Evolutionary conservation across 805 yeast species (phyloP).

Genomic region (Ogataea corticis): DNA sequence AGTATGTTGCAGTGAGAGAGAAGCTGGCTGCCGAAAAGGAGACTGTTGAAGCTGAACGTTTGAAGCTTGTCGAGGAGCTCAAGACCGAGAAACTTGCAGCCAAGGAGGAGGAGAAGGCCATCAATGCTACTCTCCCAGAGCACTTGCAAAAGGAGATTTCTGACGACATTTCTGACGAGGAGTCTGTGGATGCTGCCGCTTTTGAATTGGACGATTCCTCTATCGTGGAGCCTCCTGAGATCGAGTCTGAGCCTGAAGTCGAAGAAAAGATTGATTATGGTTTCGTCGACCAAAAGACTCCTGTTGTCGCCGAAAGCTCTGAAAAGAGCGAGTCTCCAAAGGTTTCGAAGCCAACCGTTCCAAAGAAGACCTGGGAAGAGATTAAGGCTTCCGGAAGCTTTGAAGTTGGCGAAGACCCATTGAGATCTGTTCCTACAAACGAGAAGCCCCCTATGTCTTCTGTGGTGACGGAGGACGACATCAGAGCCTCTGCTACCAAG

Average conservation of each 20-base stretch:
- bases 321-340: constrained; percentile 25
- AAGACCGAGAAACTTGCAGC: constrained; percentile 41
- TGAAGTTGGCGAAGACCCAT: constrained; percentile 36
- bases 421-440: constrained; percentile 37
- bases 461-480: constrained; percentile 25
- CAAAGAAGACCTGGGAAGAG: constrained; percentile 32
- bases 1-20: constrained; percentile 33
- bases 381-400: constrained; percentile 27
- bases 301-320: constrained; percentile 30
- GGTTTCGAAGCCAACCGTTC: constrained; percentile 19
- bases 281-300: constrained; percentile 35
- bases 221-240: constrained; percentile 30
- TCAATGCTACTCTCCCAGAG: constrained; percentile 52
- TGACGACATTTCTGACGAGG: constrained; percentile 30
- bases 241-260: constrained; percentile 25
- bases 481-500: constrained; percentile 13
- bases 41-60: constrained; percentile 43
- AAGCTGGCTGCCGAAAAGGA: constrained; percentile 45
- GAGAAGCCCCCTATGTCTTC: constrained; percentile 40
- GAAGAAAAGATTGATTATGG: constrained; percentile 26
- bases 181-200: constrained; percentile 29
- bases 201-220: constrained; percentile 29
- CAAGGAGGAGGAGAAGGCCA: constrained; percentile 43
- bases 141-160: constrained; percentile 43
- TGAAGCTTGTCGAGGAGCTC: constrained; percentile 35